Evolutionary conservation across 257 asterid genomes (phyloP), one percentile per base, ranked within the genome.

Genomic region (Nicotiana attenuata): DNA sequence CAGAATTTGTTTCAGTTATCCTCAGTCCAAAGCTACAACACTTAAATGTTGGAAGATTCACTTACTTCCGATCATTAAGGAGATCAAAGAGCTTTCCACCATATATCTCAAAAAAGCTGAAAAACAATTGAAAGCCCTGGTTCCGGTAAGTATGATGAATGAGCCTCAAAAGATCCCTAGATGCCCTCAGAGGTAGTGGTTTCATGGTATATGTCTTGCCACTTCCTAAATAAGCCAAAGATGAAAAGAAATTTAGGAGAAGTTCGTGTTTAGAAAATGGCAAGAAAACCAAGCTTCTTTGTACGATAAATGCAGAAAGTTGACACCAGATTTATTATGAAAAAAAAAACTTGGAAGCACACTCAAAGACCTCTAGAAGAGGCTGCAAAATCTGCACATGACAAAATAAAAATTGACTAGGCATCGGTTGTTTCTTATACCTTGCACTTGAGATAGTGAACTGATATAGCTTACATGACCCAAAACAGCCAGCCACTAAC

Each of bases 161-260:
- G 83, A 96, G 98, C 90, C 98, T 91, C 89, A 96, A 81, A 85
- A 96, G 90, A 87, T 96, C 99, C 81, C 97, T 89, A 45, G 91
- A 94, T 57, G 99, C 99, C 89, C 88, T 93, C 81, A 96, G 91
- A 65, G 99, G 99, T 82, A 96, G 89, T 20, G 99, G 99, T 85
- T 96, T 94, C 99, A 96, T 96, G 24, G 99, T 96, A 85, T 84
- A 96, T 26, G 99, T 96, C 85, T 96, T 96, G 79, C 99, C 99
- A 88, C 99, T 96, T 89, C 99, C 99, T 94, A 89, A 81, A 78
- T 35, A 82, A 64, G 85, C 55, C 35, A 75, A 80, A 80, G 76
- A 45, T 22, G 78, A 81, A 41, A 71, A 5, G 38, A 24, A 73
- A 47, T 20, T 73, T 14, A 75, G 17, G 14, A 24, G 80, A 75